Evolutionary conservation across 2,329 filamentous ascomycete genomes (phyloP), one percentile per base, ranked within the genome.

Genomic region (Ploettnerulaceae sp.): DNA sequence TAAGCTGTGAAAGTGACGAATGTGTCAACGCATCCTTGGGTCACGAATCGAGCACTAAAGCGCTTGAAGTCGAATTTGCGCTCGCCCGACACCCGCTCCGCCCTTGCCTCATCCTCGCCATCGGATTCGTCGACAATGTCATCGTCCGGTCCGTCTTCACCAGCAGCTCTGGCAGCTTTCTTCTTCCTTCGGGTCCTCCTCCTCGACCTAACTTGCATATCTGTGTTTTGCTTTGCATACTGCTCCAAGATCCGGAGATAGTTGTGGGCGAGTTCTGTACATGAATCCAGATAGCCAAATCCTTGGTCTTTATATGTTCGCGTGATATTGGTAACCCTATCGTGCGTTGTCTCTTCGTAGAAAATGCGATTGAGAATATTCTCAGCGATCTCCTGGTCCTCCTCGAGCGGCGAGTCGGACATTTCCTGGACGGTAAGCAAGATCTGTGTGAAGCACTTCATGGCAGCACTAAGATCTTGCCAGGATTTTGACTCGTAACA

Each of bases 361-460:
- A 98, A 98, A n/a, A 98, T 88, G 51, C 91, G 87, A 59, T 86
- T 94, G 42, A 95, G 80, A 9, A 95, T 96, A 58, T 98, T 98
- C 64, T 98, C 91, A 0, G 93, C 91, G 64, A 98, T 97, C 58
- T 97, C 93, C 62, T 95, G 86, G 56, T 98, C 88, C n/a, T 96
- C 90, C 53, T 96, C 90, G 22, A 87, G 77, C 1, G 79, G 76
- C 1, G 88, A 93, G 36, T 86, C 81, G 1, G 82, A 74, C 90
- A 98, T 97, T 51, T 94, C 88, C 60, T 95, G 89, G 2, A 97
- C 85, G 0, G 90, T 95, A 20, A 95, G 75, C 15, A 95, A 73
- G 55, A 97, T 93, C 62, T 97, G 90, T 0, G 90, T 97, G 62
- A 96, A 95, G 63, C 90, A 96, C 45, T 87, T 83, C 82, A 97